Conservation (phyloP, 1,139 yeast species). For the Kurtzmaniella quercitrusa region DNA sequence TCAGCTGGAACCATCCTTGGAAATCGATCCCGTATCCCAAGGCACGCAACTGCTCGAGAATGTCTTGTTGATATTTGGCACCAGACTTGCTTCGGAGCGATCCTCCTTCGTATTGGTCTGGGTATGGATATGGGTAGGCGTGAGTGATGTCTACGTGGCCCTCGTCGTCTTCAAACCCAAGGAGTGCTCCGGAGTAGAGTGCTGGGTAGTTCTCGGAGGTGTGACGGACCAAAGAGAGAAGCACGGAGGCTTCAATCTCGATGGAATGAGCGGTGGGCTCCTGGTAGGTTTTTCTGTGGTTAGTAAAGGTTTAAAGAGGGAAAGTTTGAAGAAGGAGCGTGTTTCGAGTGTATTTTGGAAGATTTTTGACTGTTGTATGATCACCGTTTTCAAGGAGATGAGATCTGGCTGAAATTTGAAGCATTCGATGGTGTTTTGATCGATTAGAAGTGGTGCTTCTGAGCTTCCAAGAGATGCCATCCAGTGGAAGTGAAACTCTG, state of each 20-base stretch:
- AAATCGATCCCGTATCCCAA: constrained; percentile 69
- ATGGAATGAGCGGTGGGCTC: constrained; percentile 44
- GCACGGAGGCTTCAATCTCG: constrained; percentile 54
- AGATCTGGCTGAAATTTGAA: no score
- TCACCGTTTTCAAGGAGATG: no score
- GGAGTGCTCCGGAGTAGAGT: constrained; percentile 68
- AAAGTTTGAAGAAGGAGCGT: background rate
- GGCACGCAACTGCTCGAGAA: constrained; percentile 56
- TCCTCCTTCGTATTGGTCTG: constrained; percentile 52
- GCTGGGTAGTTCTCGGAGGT: constrained; percentile 67
- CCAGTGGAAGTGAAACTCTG: no score
- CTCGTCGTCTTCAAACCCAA: constrained; percentile 67
- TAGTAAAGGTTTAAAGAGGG: constrained; percentile 2
- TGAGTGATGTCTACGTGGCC: constrained; percentile 53
- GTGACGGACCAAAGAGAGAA: constrained; percentile 68
- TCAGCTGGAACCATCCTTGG: constrained; percentile 80
- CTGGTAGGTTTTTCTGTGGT: constrained; percentile 21
- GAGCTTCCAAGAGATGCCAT: no score
- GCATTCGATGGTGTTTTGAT: no score
- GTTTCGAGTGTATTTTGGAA: no score
- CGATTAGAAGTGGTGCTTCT: no score
- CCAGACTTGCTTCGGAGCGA: constrained; percentile 58
- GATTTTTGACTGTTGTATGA: no score
- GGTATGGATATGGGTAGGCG: constrained; percentile 59
- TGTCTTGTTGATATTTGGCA: constrained; percentile 65